Evolutionary conservation across 1,284 basidiomycete species (phyloP).

Genomic region (Garcileccinum viscosum): DNA sequence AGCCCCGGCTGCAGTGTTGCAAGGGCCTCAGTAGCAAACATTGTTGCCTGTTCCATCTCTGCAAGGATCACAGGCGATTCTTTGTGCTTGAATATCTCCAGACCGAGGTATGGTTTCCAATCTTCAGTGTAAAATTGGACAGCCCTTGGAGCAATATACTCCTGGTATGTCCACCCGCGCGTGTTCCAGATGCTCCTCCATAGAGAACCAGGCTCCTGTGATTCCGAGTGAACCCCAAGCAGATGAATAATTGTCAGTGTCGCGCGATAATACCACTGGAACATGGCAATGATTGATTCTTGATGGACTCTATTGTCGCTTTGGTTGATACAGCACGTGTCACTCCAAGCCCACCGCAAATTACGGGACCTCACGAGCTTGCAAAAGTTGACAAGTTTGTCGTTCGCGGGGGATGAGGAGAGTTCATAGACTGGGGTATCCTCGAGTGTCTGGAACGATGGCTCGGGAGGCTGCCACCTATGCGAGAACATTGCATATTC

Average conservation of each 20-base stretch:
- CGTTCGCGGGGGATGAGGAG: neutral
- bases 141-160: neutral
- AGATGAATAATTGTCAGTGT: neutral
- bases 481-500: neutral
- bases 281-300: neutral
- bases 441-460: neutral
- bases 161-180: neutral
- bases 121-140: neutral
- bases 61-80: no score
- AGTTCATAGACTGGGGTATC: neutral
- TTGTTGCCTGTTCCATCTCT: no score
- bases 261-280: neutral
- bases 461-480: neutral
- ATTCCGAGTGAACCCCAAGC: neutral
- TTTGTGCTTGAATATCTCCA: neutral
- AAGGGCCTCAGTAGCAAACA: no score
- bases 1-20: no score
- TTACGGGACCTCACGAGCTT: neutral
- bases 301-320: neutral
- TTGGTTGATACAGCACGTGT: neutral
- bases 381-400: neutral
- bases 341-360: neutral
- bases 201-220: neutral
- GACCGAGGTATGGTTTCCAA: neutral
- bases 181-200: neutral